phyloP scores from a whole-genome alignment of 257 asterid species.

The Thymus mandschuricus region DNA sequence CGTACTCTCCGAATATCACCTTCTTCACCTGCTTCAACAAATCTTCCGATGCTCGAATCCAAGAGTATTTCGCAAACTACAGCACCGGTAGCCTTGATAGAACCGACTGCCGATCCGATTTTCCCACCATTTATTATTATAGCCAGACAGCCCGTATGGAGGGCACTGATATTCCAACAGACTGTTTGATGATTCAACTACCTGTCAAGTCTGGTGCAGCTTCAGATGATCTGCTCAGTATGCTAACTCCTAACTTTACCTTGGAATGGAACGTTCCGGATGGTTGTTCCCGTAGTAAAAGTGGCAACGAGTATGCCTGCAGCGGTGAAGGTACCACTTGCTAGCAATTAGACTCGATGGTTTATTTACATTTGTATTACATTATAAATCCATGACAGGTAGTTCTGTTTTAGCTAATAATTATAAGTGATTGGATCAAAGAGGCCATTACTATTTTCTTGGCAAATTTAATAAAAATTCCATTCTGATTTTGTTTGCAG shows the following conservation, averaged over 20 bases:
- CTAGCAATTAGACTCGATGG: no score
- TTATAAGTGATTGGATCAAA: no score
- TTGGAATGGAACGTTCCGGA: constrained; percentile 29
- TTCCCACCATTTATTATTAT: background rate
- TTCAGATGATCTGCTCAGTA: background rate
- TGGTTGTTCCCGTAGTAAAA: background rate
- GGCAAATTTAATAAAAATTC: no score
- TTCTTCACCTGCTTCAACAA: constrained; percentile 21
- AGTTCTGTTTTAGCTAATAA: no score
- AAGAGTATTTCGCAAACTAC: background rate
- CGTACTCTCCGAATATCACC: constrained; percentile 35
- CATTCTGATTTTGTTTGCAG: constrained; percentile 15
- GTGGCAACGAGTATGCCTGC: constrained; percentile 25
- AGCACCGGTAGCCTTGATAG: background rate
- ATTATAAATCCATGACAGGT: no score
- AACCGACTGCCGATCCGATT: background rate
- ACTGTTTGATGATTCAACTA: constrained; percentile 22
- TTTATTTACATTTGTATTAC: background rate
- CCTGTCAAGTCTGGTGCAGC: constrained; percentile 1
- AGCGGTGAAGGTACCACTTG: background rate
- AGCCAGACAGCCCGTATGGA: background rate
- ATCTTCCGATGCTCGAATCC: background rate
- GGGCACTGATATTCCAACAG: background rate
- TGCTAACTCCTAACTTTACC: constrained; percentile 23
- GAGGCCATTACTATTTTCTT: no score